Percentiles rank a stretch among this genome's conserved stretches.
These are phyloP conservation scores for Ogataea philodendri DNA, from an alignment of 805 yeast genomes.

Conservation along the genomic window DNA sequence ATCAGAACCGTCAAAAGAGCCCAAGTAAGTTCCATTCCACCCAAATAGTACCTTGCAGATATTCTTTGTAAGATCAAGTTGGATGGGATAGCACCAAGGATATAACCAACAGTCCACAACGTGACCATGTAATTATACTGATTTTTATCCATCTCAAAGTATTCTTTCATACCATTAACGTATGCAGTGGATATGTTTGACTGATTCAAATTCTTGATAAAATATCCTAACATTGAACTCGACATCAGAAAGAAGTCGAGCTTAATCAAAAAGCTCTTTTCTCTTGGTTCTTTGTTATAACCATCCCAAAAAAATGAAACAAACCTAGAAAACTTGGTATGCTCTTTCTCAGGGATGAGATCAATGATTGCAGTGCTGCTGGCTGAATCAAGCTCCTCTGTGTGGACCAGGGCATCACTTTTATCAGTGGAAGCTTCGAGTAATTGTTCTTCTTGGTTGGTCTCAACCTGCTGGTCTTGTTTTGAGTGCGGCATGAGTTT, in stretches of 20 bases:
- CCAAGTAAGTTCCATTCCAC: conserved; percentile 45
- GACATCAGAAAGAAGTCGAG: conserved; percentile 49
- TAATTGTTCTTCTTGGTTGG: too few species aligned
- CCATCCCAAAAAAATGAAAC: conserved; percentile 30
- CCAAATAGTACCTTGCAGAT: conserved; percentile 44
- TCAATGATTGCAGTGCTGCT: too few species aligned
- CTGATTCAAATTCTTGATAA: conserved; percentile 64
- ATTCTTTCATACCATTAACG: conserved; percentile 60
- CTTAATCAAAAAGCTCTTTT: conserved; percentile 42
- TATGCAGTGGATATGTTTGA: conserved; percentile 62
- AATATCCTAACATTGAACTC: conserved; percentile 55
- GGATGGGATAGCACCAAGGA: conserved; percentile 48
- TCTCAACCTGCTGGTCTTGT: too few species aligned
- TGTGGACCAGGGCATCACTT: too few species aligned
- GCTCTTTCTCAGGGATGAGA: too few species aligned
- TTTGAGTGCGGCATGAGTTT: too few species aligned
- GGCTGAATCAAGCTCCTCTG: too few species aligned
- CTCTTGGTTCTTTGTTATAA: conserved; percentile 37
- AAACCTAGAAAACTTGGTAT: too few species aligned
- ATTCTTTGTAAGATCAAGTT: conserved; percentile 41
- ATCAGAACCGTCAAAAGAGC: conserved; percentile 39
- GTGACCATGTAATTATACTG: conserved; percentile 46
- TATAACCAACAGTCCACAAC: conserved; percentile 51
- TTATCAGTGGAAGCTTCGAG: too few species aligned
- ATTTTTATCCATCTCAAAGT: conserved; percentile 50